Base-by-base conservation (phyloP, 1,139 yeast genomes). In the Nadsonia commutata region DNA sequence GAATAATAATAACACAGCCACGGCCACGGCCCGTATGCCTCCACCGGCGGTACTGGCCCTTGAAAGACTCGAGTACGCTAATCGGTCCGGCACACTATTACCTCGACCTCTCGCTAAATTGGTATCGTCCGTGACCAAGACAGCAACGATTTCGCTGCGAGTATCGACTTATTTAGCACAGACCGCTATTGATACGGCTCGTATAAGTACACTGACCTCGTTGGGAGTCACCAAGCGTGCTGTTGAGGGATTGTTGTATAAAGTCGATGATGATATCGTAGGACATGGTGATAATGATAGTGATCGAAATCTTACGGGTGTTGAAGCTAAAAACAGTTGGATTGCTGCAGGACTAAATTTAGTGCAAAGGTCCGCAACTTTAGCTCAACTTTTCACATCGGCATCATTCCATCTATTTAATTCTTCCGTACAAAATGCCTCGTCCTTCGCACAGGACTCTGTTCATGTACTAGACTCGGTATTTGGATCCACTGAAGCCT, bases 401-500 rank as follows among this genome's bases (percentile, higher is more conserved):
- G 55, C 58, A 2, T 46, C 56, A 23, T 59, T 60, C 44, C 62
- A 60, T 39, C 42, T 57, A 21, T 55, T 55, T 7, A 45, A 52
- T 8, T 49, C 61, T 2, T 43, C 56, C 7, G 44, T 58, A 9
- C 43, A 53, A n/a, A 52, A 56, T 1, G 48, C 51, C 18, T 49
- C 53, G n/a, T 49, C 50, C 11, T 39, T 58, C n/a, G 54, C 60
- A 11, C 60, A 56, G 45, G 63, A 60, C 44, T 46, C 54, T 6
- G 54, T 60, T 20, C 62, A 60, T 44, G 47, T 60, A 31, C 38
- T 59, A 11, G 59, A 60, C 43, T 54, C 57, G 19, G 49, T 59
- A 9, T 56, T 60, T 46, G 64, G 64, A n/a, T 53, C 58, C 20
- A 58, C 63, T 2, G 63, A 60, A 37, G 52, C 60, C 4, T 56